Evolutionary conservation across 2,329 filamentous ascomycete species (phyloP).

Genomic region (Microdochium bolleyi): DNA sequence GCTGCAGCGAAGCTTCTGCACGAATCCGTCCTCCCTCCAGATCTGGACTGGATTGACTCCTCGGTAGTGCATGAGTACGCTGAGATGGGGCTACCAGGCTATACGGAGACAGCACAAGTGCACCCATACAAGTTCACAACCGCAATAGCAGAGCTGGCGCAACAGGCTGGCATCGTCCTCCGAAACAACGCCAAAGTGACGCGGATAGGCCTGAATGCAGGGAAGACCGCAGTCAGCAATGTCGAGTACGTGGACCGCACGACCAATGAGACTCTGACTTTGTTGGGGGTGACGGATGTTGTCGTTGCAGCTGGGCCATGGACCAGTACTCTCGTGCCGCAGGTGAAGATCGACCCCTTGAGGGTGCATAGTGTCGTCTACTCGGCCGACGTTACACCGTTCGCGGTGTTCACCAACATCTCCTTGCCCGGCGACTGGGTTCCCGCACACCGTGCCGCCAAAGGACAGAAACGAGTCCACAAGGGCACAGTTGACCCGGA

Average conservation of each 20-base stretch:
- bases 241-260: constrained; percentile 51
- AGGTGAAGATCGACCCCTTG: constrained; percentile 48
- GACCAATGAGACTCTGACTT: constrained; percentile 21
- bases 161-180: constrained; percentile 60
- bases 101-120: constrained; percentile 80
- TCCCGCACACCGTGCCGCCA: constrained; percentile 36
- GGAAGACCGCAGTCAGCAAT: constrained; percentile 42
- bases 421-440: constrained; percentile 59
- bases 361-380: constrained; percentile 61
- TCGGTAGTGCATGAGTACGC: constrained; percentile 63
- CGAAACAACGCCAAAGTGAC: constrained; percentile 60
- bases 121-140: constrained; percentile 90
- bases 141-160: constrained; percentile 69
- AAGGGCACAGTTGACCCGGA: constrained; percentile 71
- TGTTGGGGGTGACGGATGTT: constrained; percentile 42
- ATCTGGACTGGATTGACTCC: constrained; percentile 77
- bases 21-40: constrained; percentile 58
- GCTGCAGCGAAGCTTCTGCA: constrained; percentile 38
- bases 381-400: constrained; percentile 57
- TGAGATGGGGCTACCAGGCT: constrained; percentile 65
- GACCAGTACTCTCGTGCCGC: constrained; percentile 52
- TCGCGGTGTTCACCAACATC: constrained; percentile 83
- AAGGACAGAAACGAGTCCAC: constrained; percentile 44
- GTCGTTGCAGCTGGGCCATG: constrained; percentile 53
- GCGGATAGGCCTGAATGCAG: constrained; percentile 46